Base-by-base conservation (phyloP, 495 filamentous ascomycete genomes). In the Penicilliopsis zonata region DNA sequence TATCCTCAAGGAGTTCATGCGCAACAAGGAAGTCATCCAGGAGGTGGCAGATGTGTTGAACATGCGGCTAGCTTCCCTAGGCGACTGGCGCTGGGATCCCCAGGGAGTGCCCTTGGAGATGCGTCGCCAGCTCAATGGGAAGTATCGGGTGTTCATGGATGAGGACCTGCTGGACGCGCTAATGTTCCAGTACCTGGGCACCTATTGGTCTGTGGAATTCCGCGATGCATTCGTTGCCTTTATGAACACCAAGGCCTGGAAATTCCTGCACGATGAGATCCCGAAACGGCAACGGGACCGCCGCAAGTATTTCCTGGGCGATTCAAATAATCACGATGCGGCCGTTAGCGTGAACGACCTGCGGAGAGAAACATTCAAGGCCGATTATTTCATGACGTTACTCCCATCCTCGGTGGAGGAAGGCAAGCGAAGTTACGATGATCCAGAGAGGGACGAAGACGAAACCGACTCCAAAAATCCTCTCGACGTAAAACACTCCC, bases 31-130 rank as follows among this genome's bases (percentile, higher is more conserved):
- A 14, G 70, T 81, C 9, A 46, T 72, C 0, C 50, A 55, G 22
- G 78, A 82, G 38, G 63, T 82, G 3, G 65, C 64, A 1, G 75
- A 82, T 44, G 76, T 82, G 10, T 49, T 82, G 25, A 82, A 80
- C 40, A 76, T 82, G 72, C 59, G 76, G 9, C 63, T 79, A 27
- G 58, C 70, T 0, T 53, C 69, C 3, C 44, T 81, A 9, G 55
- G 67, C 1, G 65, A 53, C 13, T 82, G 78, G 78, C 49, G 51
- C n/a, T 82, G 75, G 76, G 63, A 62, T 5, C 33, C 47, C 0
- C 54, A 61, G 13, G 65, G 58, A 3, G 51, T 82, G 5, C 53
- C 61, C 0, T 34, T 83, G 1, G 74, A 78, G 31, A 69, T 74
- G 59, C 61, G 72, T 18, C 64, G 73, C 9, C 69, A 79, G 34